Evolutionary conservation across 2,329 filamentous ascomycete species (phyloP).

Genomic region (Neonectria magnoliae): DNA sequence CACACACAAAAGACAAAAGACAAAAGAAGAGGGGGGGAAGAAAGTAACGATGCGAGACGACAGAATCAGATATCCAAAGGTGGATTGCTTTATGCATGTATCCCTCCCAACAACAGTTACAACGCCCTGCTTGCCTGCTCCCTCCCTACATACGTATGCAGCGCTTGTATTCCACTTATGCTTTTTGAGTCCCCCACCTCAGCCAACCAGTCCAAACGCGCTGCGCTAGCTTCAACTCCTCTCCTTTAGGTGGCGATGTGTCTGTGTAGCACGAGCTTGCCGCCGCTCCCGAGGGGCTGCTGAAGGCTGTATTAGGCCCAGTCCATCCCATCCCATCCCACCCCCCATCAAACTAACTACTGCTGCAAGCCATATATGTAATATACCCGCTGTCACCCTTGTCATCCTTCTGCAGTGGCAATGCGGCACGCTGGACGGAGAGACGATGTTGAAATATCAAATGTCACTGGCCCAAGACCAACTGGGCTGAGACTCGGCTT

Average conservation of each 20-base stretch:
- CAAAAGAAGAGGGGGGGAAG: no score
- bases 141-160: background rate
- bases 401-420: background rate
- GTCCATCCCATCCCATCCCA: no score
- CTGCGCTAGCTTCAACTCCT: background rate
- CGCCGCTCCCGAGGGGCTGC: background rate
- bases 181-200: background rate
- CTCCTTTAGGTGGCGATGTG: background rate
- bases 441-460: background rate
- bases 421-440: background rate
- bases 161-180: background rate
- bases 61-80: background rate
- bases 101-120: background rate
- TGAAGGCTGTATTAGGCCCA: background rate
- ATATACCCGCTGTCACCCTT: slow-evolving; percentile 2
- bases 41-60: background rate
- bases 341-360: background rate
- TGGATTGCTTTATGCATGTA: background rate
- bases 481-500: slow-evolving; percentile 6
- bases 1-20: background rate
- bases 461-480: slow-evolving; percentile 2
- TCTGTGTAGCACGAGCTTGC: background rate
- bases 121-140: background rate
- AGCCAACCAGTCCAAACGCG: background rate
- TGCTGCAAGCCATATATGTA: background rate